Evolutionary conservation across 2,329 filamentous ascomycete genomes (phyloP), one percentile per base, ranked within the genome.

Genomic region (Clonostachys sp.): DNA sequence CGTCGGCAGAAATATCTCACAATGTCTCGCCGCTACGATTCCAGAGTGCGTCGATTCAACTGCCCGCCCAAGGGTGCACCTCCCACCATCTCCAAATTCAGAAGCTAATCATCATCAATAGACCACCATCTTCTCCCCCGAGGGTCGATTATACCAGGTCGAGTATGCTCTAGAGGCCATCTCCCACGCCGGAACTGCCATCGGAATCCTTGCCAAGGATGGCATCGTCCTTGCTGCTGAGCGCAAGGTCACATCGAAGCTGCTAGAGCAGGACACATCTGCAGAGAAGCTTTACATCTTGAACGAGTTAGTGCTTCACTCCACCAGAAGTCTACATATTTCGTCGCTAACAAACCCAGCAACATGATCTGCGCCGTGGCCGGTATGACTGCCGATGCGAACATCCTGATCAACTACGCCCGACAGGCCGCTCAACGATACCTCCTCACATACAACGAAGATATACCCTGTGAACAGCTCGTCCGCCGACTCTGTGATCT

Each of bases 291-390:
- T 99, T 59, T 99, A 99, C 73, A 96, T 96, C 62, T 77, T 99
- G 61, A 99, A 99, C 61, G 94, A 99, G 92, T 96, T 77, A 53
- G 87, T 62, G 34, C 12, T 16, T 9, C 41, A 44, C n/a, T 33
- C n/a, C 45, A 33, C 50, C 38, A 30, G n/a, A 36, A 10, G 38
- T 41, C 14, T 30, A 17, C 41, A 46, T 2, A 14, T 8, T 12
- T 34, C 39, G 34, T 20, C 44, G 36, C 47, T 47, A 34, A 44
- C 12, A n/a, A 49, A 35, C n/a, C 18, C 56, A 97, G 92, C 76
- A 99, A 99, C 78, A 99, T 99, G 95, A 97, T 99, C 72, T 96
- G 91, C 72, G 94, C 94, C 52, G 94, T 99, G 51, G 94, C 94
- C 61, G 94, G 94, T 65, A 97, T 99, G 92, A 99, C 91, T 42